These are phyloP conservation scores for Galerina marginata DNA, from an alignment of 768 basidiomycete species.

Conservation along the genomic window DNA sequence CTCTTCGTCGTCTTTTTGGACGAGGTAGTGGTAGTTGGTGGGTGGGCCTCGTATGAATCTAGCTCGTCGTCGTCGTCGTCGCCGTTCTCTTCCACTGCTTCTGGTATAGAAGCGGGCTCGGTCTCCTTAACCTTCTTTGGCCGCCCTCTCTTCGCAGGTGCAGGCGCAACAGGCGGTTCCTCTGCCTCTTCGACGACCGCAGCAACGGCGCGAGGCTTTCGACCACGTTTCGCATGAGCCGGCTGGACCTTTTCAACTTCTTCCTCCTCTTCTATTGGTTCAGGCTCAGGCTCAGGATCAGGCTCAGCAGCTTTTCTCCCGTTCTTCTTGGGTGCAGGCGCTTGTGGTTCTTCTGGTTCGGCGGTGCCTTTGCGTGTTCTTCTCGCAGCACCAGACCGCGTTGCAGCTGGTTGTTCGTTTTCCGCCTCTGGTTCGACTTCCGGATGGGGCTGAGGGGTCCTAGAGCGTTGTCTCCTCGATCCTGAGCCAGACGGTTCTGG, in stretches of 20 bases:
- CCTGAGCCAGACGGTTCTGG: slow-evolving; percentile 8
- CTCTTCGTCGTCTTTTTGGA: slow-evolving; percentile 9
- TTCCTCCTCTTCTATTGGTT: slow-evolving; percentile 8
- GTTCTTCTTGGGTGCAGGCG: slow-evolving; percentile 17
- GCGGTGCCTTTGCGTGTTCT: slow-evolving; percentile 31
- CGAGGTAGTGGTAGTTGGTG: not conserved
- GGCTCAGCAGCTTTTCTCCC: slow-evolving; percentile 19
- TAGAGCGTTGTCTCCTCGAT: slow-evolving; percentile 11
- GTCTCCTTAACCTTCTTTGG: slow-evolving; percentile 18
- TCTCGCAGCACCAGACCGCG: slow-evolving; percentile 18
- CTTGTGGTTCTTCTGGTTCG: slow-evolving; percentile 27
- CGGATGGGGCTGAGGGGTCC: slow-evolving; percentile 22
- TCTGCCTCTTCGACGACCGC: slow-evolving; percentile 11
- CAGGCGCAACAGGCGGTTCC: slow-evolving; percentile 17
- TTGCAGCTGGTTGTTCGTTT: slow-evolving; percentile 3
- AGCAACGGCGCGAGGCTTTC: slow-evolving; percentile 22
- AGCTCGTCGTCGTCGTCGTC: slow-evolving; percentile 15
- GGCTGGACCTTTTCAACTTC: slow-evolving; percentile 27
- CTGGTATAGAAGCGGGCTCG: not conserved
- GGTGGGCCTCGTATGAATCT: slow-evolving; percentile 3
- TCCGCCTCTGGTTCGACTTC: slow-evolving; percentile 11
- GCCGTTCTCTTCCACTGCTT: not conserved
- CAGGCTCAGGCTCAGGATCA: slow-evolving; percentile 17
- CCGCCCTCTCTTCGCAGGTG: slow-evolving; percentile 20
- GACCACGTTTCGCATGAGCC: slow-evolving; percentile 26